Evolutionary conservation across 352 stramenopile species (phyloP), one percentile per base, ranked within the genome.

Genomic region (Pythium periplocum): DNA sequence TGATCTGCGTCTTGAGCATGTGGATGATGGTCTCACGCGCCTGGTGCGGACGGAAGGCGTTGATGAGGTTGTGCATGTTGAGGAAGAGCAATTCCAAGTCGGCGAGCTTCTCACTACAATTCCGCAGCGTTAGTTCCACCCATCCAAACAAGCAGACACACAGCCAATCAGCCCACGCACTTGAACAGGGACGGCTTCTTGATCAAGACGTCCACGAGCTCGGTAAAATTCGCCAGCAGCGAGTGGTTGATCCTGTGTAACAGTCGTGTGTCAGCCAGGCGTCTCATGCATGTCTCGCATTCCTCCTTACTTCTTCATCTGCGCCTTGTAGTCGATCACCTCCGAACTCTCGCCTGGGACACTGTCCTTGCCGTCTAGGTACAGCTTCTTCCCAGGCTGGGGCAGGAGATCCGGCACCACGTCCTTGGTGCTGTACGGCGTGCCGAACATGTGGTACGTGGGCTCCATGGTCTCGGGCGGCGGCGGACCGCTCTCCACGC

Each of bases 41-140:
- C 58, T 94, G 81, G 54, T 94, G 84, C 45, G 84, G 84, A 17
- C 84, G 78, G 68, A 92, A 94, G 36, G 79, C 65, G 66, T 94
- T 94, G 63, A 94, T 94, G 55, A 92, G 73, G 64, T 94, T 94
- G 77, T 94, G 84, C 81, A 94, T 86, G 66, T 94, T 94, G 51
- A 94, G 68, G 54, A 94, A 92, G 32, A 94, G 73, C 57, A 87
- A 73, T 66, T 94, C 84, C 17, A 94, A 60, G 50, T 94, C 84
- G 63, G 89, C 70, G 49, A 94, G 68, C 65, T 94, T 94, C 46
- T 83, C 76, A 62, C 83, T 93, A 41, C 26, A 9, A 6, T 59
- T 40, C 12, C 33, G 31, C 7, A 30, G 45, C 47, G 11, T 39
- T n/a, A 31, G 1, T 2, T 8, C 38, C 9, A 45, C n/a, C 38